phyloP scores from a whole-genome alignment of 495 filamentous ascomycete genomes.

The Mytilinidion resinicola region DNA sequence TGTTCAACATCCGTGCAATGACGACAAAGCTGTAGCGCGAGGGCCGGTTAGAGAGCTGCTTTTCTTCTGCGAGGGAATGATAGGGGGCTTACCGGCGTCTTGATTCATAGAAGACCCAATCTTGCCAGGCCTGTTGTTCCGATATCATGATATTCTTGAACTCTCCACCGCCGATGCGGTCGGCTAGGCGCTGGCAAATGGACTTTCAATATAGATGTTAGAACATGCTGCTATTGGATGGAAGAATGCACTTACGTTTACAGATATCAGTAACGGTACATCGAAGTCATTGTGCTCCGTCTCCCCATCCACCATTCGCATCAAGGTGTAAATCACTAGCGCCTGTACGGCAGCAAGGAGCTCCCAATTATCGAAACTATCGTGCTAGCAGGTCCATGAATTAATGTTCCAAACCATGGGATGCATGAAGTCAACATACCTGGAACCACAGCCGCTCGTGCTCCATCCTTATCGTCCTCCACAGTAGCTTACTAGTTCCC shows the following conservation, averaged over 20 bases:
- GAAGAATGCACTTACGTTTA: background rate
- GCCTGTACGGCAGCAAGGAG: constrained; percentile 20
- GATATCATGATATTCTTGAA: background rate
- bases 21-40: background rate
- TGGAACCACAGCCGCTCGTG: no score
- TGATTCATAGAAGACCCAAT: background rate
- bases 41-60: no score
- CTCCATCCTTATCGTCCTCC: no score
- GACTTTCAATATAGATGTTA: background rate
- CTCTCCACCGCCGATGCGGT: background rate
- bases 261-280: background rate
- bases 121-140: background rate
- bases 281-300: background rate
- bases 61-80: no score
- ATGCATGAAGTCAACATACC: no score
- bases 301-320: constrained; percentile 11
- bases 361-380: background rate
- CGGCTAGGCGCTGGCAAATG: background rate
- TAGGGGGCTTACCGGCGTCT: background rate
- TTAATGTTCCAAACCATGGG: no score
- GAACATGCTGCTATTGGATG: background rate
- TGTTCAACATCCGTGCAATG: background rate
- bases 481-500: no score
- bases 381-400: constrained; percentile 1
- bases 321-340: constrained; percentile 13